These are phyloP conservation scores for Camellia sinensis DNA, from an alignment of 148 eudicot species.

Conservation along the genomic window DNA sequence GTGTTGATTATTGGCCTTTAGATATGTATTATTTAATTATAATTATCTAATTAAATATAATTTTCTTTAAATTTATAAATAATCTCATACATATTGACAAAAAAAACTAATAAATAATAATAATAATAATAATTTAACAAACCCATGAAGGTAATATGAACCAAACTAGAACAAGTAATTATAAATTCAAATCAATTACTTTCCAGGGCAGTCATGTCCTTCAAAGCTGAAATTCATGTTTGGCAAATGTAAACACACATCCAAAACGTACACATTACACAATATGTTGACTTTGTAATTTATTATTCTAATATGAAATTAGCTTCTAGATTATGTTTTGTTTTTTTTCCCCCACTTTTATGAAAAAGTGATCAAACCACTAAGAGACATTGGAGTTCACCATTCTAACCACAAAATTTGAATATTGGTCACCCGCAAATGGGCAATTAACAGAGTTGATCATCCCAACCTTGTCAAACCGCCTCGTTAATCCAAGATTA, in stretches of 20 bases:
- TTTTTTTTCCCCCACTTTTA: background rate
- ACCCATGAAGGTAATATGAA: no score
- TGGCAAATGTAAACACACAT: background rate
- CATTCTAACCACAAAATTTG: slow-evolving; percentile 14
- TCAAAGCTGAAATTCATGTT: background rate
- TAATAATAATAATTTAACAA: no score
- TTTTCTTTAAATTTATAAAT: no score
- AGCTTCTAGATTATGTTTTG: background rate
- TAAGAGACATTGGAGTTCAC: background rate
- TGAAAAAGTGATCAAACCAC: background rate
- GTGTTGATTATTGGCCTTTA: no score
- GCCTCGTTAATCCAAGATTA: background rate
- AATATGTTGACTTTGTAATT: background rate
- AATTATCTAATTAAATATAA: no score
- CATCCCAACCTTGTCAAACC: background rate
- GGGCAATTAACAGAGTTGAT: slow-evolving; percentile 2
- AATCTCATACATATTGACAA: no score
- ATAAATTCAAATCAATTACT: background rate
- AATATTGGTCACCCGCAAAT: background rate
- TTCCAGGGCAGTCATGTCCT: background rate
- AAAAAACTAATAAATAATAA: no score
- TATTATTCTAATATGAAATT: background rate
- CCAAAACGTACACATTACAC: background rate
- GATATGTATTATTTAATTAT: no score
- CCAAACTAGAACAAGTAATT: no score